phyloP scores from a whole-genome alignment of 495 filamentous ascomycete genomes.

The Penicillium steckii region DNA sequence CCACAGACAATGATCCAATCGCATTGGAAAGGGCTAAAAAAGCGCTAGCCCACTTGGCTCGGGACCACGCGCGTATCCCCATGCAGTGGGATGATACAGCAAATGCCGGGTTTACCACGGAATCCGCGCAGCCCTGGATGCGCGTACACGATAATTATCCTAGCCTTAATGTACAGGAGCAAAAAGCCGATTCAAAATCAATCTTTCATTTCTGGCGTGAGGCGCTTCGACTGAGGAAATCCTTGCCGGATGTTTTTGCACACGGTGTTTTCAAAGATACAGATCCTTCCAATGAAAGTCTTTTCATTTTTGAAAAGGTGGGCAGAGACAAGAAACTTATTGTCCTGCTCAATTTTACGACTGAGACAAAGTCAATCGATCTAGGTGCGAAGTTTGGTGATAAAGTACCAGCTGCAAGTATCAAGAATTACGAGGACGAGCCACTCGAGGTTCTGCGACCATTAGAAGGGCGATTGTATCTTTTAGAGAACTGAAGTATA shows the following conservation, averaged over 20 bases:
- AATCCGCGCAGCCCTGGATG: constrained; percentile 54
- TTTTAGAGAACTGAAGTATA: constrained; percentile 7
- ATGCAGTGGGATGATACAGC: constrained; percentile 58
- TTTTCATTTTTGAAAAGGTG: constrained; percentile 30
- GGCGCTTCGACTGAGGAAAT: constrained; percentile 35
- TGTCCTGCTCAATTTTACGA: constrained; percentile 24
- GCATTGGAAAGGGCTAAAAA: constrained; percentile 36
- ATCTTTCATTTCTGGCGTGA: constrained; percentile 48
- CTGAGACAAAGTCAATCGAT: constrained; percentile 19
- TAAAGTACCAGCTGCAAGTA: constrained; percentile 2
- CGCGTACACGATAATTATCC: constrained; percentile 52
- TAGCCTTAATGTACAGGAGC: constrained; percentile 49
- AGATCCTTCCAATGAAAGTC: constrained; percentile 29
- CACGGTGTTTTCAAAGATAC: constrained; percentile 45
- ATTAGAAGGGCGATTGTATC: constrained; percentile 23
- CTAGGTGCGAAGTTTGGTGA: constrained; percentile 14
- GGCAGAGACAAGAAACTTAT: constrained; percentile 10
- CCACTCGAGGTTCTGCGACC: constrained; percentile 13
- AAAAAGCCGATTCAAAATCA: constrained; percentile 35
- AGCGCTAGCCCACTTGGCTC: constrained; percentile 46
- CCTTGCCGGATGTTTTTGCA: constrained; percentile 38
- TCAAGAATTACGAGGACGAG: constrained; percentile 16
- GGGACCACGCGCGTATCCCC: constrained; percentile 62
- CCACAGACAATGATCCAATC: constrained; percentile 26
- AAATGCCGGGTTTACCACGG: constrained; percentile 54